A percentile compares a stretch with the other conserved stretches of the same genome.
Conservation (phyloP, 176 grass and related monocot genomes). For the Rhipidocladum racemiflorum region DNA sequence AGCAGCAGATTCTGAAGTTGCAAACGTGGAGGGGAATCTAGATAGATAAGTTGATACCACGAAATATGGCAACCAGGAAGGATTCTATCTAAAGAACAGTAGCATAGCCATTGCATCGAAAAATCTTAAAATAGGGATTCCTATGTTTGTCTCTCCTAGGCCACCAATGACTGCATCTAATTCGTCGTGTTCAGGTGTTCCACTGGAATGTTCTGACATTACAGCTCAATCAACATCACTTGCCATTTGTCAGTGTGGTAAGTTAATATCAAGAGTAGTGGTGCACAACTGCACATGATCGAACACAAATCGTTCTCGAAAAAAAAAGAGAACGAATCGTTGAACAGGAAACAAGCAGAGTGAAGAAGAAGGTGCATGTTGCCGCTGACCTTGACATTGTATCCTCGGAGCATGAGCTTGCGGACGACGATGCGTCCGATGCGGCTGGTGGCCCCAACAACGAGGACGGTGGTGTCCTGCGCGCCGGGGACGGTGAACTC, state of each 20-base stretch:
- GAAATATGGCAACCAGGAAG: background rate
- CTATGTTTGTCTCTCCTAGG: too few species aligned
- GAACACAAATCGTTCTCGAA: background rate
- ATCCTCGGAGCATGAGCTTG: slow-evolving; percentile 95
- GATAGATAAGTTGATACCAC: background rate
- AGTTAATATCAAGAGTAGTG: background rate
- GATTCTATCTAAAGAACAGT: too few species aligned
- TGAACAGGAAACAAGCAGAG: slow-evolving; percentile 5
- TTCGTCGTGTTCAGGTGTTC: too few species aligned
- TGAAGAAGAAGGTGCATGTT: background rate
- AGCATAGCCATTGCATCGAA: too few species aligned
- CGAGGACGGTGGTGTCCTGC: slow-evolving; percentile 90
- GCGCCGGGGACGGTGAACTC: slow-evolving; percentile 90
- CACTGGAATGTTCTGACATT: background rate
- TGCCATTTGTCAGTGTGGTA: background rate
- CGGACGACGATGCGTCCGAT: slow-evolving; percentile 91
- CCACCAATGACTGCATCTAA: too few species aligned
- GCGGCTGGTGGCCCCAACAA: slow-evolving; percentile 82
- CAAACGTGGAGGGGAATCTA: background rate
- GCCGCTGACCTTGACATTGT: slow-evolving; percentile 75
- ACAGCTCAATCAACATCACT: background rate
- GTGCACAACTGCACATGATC: background rate
- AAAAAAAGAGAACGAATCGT: background rate
- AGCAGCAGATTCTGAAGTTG: background rate
- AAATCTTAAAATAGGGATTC: too few species aligned